Evolutionary conservation across 306 rosid species (phyloP), one percentile per base, ranked within the genome.

Genomic region (Vachellia pachyceras): DNA sequence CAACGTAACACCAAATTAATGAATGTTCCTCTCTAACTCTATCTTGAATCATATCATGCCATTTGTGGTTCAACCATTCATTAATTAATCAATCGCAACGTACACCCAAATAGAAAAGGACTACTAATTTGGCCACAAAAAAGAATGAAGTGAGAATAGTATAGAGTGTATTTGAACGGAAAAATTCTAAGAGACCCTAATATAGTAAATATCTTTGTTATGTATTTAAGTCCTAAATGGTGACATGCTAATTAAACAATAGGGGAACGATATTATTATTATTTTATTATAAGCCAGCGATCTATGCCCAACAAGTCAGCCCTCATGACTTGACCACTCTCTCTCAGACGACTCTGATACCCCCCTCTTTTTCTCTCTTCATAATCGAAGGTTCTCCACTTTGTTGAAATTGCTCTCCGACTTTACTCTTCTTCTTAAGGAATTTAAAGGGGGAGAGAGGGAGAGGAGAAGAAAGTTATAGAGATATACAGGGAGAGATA

Each of bases 311-410:
- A 69, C 41, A 76, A 84, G 87, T 84, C 87, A 80, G 1, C 72
- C 66, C 60, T 76, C 84, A 80, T 63, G 87, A 84, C 84, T 80
- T 84, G 84, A 80, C 84, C 49, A 47, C 54, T 20, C 52, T 5
- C 14, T 33, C 37, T 72, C 23, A 10, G 46, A 66, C 13, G 80
- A 79, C 84, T 79, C 68, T 75, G n/a, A 68, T 50, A 17, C 11
- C n/a, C 5, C 83, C 74, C 67, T 58, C 80, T 18, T 22, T 54
- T 40, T 46, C 83, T 18, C 75, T 37, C 72, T 12, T 14, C 35
- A 46, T 39, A 1, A 60, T 25, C 37, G 55, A 84, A 80, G 81
- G 54, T 84, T 84, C 81, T 69, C 78, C 55, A 49, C 71, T 80
- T 58, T 66, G 45, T 80, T 84, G 84, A 80, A 79, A 69, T 60